Percentiles rank a stretch among this genome's conserved stretches.
Conservation (phyloP, 257 asterid species). For the Solanum commersonii region DNA sequence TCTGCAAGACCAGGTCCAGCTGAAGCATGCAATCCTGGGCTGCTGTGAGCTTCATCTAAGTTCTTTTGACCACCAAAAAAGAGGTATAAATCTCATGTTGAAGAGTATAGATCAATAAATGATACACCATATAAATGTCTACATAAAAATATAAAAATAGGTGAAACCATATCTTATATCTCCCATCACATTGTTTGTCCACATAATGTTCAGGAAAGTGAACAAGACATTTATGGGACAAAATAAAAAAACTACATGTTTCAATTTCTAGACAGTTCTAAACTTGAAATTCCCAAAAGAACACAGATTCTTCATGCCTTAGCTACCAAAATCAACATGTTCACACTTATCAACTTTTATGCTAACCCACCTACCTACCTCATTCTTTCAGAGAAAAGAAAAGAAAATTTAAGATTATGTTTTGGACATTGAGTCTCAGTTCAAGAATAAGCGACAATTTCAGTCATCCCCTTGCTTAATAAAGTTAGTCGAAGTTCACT, state of each 20-base stretch:
- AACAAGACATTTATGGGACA: background rate
- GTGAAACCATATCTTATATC: background rate
- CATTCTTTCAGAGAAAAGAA: background rate
- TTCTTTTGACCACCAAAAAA: slow-evolving; percentile 40
- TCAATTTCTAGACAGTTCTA: background rate
- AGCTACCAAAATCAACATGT: background rate
- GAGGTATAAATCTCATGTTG: background rate
- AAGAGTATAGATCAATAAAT: background rate
- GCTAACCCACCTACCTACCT: background rate
- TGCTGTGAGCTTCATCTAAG: slow-evolving; percentile 91
- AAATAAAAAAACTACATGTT: background rate
- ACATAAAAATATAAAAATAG: background rate
- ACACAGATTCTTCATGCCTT: background rate
- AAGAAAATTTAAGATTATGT: background rate
- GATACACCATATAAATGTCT: background rate
- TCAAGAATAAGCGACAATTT: background rate
- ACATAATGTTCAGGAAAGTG: background rate
- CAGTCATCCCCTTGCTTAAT: background rate
- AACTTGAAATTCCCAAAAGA: background rate
- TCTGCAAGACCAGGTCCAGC: slow-evolving; percentile 97
- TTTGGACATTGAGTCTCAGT: background rate
- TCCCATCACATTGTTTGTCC: background rate
- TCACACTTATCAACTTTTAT: background rate
- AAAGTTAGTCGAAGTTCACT: background rate
- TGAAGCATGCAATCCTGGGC: slow-evolving; percentile 94